A percentile compares a stretch with the other conserved stretches of the same genome.
Conservation (phyloP, 2,329 filamentous ascomycete genomes). For the Colletotrichum karsti region DNA sequence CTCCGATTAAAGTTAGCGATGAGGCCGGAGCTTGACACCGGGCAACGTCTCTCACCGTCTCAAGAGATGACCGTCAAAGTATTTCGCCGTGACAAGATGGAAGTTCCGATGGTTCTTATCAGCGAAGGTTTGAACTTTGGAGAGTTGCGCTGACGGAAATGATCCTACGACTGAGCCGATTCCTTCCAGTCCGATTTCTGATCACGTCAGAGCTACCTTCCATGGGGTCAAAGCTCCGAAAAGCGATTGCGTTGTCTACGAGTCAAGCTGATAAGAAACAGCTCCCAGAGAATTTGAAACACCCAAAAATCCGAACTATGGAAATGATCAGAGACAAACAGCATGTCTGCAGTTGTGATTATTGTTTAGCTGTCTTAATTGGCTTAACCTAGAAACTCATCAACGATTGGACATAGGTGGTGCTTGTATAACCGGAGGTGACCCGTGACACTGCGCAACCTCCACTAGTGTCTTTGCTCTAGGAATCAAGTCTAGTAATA, state of each 20-base stretch:
- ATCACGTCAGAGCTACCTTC: slow-evolving; percentile 3
- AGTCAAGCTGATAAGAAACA: slow-evolving; percentile 14
- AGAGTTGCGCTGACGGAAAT: not conserved
- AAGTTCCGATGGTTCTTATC: not conserved
- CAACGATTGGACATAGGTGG: too few relatives aligned
- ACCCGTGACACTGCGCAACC: too few relatives aligned
- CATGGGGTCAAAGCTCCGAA: slow-evolving; percentile 19
- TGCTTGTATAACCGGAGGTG: too few relatives aligned
- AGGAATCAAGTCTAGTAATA: too few relatives aligned
- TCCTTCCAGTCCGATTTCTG: not conserved
- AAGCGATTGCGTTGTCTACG: slow-evolving; percentile 16
- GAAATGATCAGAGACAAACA: too few relatives aligned
- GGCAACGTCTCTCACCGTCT: not conserved
- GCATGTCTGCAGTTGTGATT: too few relatives aligned
- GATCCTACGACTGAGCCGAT: not conserved
- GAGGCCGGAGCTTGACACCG: not conserved
- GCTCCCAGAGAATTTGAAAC: not conserved
- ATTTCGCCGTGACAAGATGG: not conserved
- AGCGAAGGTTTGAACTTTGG: not conserved
- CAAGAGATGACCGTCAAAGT: not conserved
- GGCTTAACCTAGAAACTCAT: too few relatives aligned
- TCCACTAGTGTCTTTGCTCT: too few relatives aligned
- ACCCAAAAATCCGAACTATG: too few relatives aligned
- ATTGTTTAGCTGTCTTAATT: too few relatives aligned
- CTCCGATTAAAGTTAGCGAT: not conserved